A percentile compares a stretch with the other conserved stretches of the same genome.
These are phyloP conservation scores for Cicer chorassanicum DNA, from an alignment of 306 rosid species.

Conservation along the genomic window DNA sequence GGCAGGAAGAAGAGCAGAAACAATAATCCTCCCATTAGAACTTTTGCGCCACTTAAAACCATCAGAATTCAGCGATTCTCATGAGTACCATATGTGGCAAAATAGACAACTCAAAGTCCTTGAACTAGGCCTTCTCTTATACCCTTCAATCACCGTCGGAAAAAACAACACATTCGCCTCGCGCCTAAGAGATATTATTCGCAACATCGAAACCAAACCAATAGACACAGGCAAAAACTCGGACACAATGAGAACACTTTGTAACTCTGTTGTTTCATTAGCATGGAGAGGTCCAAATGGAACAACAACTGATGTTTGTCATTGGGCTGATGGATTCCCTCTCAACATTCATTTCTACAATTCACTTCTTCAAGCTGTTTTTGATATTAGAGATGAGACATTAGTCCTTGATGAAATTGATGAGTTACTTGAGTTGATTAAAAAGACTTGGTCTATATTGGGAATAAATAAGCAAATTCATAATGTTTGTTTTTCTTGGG, in stretches of 20 bases:
- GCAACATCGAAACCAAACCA: conserved; percentile 49
- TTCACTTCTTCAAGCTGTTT: conserved; percentile 75
- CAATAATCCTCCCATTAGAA: conserved; percentile 91
- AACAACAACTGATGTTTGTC: conserved; percentile 81
- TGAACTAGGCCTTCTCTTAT: conserved; percentile 73
- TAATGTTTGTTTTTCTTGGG: conserved; percentile 87
- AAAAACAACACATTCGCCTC: conserved; percentile 64
- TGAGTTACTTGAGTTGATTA: conserved; percentile 85
- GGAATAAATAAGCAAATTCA: conserved; percentile 74
- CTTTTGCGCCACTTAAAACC: conserved; percentile 83
- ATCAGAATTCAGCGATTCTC: conserved; percentile 80
- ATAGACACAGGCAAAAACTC: conserved; percentile 82
- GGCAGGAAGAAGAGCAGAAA: conserved; percentile 90
- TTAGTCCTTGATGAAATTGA: conserved; percentile 92
- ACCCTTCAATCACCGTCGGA: conserved; percentile 71
- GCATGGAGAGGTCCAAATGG: conserved; percentile 88
- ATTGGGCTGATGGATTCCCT: conserved; percentile 97
- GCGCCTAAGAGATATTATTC: conserved; percentile 73
- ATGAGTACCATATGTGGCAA: conserved; percentile 89
- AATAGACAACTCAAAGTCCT: conserved; percentile 79
- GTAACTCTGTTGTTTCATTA: conserved; percentile 83
- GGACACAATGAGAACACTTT: conserved; percentile 84
- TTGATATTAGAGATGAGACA: conserved; percentile 82
- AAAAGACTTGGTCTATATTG: conserved; percentile 84
- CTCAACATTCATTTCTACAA: conserved; percentile 71